These are phyloP conservation scores for Umbellularia californica DNA, from an alignment of 164 flowering plant species.

Conservation along the genomic window DNA sequence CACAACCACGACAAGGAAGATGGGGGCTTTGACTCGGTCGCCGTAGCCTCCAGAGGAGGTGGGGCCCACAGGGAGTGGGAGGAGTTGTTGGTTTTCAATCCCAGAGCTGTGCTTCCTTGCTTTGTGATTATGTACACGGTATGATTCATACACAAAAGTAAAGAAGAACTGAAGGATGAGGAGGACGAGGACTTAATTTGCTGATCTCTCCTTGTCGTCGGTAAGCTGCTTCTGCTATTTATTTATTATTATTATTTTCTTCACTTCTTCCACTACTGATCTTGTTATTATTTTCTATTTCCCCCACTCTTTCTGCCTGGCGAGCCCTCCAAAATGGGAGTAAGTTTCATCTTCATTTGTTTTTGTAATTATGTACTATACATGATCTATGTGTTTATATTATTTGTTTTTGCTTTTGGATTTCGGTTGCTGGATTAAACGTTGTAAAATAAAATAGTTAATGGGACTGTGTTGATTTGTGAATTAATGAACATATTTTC, in stretches of 20 bases:
- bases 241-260: background rate
- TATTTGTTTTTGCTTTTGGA: too few relatives aligned
- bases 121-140: conserved; percentile 69
- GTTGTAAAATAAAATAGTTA: too few relatives aligned
- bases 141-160: conserved; percentile 16
- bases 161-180: conserved; percentile 6
- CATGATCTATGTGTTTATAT: too few relatives aligned
- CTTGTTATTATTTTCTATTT: background rate
- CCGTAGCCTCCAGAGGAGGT: conserved; percentile 36
- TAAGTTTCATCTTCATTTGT: too few relatives aligned
- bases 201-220: background rate
- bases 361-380: too few relatives aligned
- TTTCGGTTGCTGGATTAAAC: too few relatives aligned
- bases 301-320: background rate
- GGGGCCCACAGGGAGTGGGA: conserved; percentile 31
- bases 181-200: background rate
- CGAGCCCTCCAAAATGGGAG: too few relatives aligned
- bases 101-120: conserved; percentile 92
- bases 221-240: background rate
- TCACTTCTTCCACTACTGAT: too few relatives aligned
- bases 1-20: conserved; percentile 34
- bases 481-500: too few relatives aligned
- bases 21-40: conserved; percentile 66
- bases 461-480: too few relatives aligned
- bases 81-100: conserved; percentile 76